Evolutionary conservation across 1,284 basidiomycete genomes (phyloP).

Genomic region (Clitocybe nebularis): DNA sequence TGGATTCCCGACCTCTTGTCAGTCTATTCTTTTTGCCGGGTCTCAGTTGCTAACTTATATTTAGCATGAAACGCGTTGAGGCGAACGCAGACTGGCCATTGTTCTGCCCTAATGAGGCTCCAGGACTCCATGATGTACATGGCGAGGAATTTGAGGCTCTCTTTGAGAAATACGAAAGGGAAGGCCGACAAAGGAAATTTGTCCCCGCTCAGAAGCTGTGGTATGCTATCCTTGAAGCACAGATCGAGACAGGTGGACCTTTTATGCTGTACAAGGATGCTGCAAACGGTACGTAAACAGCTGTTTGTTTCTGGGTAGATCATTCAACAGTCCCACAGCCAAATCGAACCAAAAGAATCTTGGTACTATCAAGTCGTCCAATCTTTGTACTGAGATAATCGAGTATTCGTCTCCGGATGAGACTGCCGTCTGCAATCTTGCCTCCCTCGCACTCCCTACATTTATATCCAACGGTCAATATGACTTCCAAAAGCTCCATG

Average conservation of each 20-base stretch:
- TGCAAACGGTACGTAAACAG: constrained; percentile 61
- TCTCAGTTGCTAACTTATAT: constrained; percentile 5
- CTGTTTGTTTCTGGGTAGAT: constrained; percentile 1
- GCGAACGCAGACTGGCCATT: constrained; percentile 89
- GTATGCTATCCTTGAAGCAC: constrained; percentile 96
- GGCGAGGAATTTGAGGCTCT: constrained; percentile 90
- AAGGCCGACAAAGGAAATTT: constrained; percentile 85
- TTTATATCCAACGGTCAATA: constrained; percentile 76
- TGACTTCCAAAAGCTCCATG: constrained; percentile 95
- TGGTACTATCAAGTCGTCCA: constrained; percentile 98
- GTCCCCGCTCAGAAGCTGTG: constrained; percentile 98
- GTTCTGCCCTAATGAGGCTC: constrained; percentile 98
- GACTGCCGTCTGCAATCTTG: constrained; percentile 98
- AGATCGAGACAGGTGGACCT: constrained; percentile 97
- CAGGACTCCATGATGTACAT: constrained; percentile 87
- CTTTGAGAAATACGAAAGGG: constrained; percentile 88
- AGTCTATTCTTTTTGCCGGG: constrained; percentile 26
- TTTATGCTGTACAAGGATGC: constrained; percentile 99
- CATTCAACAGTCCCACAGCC: constrained; percentile 35
- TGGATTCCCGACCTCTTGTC: constrained; percentile 98
- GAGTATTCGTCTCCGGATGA: constrained; percentile 98
- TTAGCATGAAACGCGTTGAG: constrained; percentile 91
- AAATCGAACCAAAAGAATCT: constrained; percentile 99
- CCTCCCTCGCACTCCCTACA: constrained; percentile 92
- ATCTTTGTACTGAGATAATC: constrained; percentile 98